These are phyloP conservation scores for Ramaria rubella DNA, from an alignment of 768 basidiomycete genomes.

Conservation along the genomic window DNA sequence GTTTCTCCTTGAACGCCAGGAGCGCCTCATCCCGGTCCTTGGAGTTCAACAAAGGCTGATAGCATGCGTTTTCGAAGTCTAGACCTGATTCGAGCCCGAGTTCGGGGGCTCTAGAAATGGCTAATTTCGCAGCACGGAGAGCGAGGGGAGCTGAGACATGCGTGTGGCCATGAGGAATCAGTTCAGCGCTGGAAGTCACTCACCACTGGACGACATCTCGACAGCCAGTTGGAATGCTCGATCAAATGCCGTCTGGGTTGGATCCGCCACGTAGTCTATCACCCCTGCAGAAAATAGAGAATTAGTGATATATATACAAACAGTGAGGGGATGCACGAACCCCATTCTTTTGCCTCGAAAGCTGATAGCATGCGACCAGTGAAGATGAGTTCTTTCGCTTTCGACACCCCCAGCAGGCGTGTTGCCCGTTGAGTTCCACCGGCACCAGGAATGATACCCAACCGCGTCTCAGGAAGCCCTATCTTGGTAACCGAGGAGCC, in stretches of 20 bases:
- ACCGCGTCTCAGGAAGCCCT: conserved; percentile 72
- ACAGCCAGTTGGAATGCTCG: conserved; percentile 64
- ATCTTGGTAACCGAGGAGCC: conserved; percentile 72
- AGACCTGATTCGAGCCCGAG: conserved; percentile 78
- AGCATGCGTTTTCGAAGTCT: conserved; percentile 85
- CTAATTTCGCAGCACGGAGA: conserved; percentile 80
- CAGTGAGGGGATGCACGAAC: conserved; percentile 32
- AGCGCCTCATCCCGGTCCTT: conserved; percentile 81
- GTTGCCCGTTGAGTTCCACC: conserved; percentile 84
- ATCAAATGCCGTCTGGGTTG: conserved; percentile 57
- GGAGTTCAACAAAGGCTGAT: conserved; percentile 68
- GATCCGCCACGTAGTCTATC: conserved; percentile 69
- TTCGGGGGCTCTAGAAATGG: conserved; percentile 75
- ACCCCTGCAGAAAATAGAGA: conserved; percentile 45
- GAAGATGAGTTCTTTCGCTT: conserved; percentile 83
- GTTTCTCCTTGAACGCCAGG: conserved; percentile 79
- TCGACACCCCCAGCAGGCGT: conserved; percentile 68
- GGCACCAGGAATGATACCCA: conserved; percentile 86
- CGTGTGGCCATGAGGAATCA: background rate
- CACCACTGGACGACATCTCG: conserved; percentile 64
- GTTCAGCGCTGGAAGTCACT: conserved; percentile 11
- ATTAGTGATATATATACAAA: conserved; percentile 1
- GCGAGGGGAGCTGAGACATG: conserved; percentile 68
- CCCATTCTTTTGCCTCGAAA: conserved; percentile 61
- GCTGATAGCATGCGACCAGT: conserved; percentile 68